Conservation (phyloP, 257 asterid species). For the Solanum dulcamara region DNA sequence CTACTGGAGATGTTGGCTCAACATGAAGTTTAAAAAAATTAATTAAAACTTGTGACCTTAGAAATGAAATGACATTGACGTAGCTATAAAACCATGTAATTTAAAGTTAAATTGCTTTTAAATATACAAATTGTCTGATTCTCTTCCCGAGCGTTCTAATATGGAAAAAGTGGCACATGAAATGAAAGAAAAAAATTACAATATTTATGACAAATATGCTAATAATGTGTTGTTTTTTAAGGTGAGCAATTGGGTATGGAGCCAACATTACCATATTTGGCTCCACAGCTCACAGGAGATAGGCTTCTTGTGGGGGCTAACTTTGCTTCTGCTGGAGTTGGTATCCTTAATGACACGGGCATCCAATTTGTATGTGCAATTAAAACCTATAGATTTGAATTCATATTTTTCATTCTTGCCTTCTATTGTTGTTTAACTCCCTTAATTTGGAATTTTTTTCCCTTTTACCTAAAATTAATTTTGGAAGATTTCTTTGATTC, state of each 20-base stretch:
- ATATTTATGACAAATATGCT: neutral
- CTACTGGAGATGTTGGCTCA: neutral
- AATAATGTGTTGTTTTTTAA: neutral
- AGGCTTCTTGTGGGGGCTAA: slow-evolving; percentile 74
- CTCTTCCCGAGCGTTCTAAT: neutral
- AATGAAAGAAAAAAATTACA: neutral
- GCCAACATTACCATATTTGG: slow-evolving; percentile 55
- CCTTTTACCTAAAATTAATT: neutral
- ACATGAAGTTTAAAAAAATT: neutral
- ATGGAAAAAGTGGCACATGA: neutral
- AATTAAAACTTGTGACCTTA: neutral
- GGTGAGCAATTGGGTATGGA: slow-evolving; percentile 62
- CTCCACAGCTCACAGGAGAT: slow-evolving; percentile 42
- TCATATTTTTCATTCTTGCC: neutral
- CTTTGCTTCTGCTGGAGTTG: slow-evolving; percentile 93
- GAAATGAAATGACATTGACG: neutral
- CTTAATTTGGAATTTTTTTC: neutral
- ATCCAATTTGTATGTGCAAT: slow-evolving; percentile 62
- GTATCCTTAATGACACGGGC: slow-evolving; percentile 89
- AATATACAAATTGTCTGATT: neutral
- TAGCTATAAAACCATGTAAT: neutral
- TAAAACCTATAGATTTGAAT: neutral
- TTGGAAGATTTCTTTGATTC: neutral
- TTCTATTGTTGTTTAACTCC: neutral
- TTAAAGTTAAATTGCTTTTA: neutral